Evolutionary conservation across 352 stramenopile species (phyloP), one percentile per base, ranked within the genome.

Genomic region (Phytopythium helicoides): DNA sequence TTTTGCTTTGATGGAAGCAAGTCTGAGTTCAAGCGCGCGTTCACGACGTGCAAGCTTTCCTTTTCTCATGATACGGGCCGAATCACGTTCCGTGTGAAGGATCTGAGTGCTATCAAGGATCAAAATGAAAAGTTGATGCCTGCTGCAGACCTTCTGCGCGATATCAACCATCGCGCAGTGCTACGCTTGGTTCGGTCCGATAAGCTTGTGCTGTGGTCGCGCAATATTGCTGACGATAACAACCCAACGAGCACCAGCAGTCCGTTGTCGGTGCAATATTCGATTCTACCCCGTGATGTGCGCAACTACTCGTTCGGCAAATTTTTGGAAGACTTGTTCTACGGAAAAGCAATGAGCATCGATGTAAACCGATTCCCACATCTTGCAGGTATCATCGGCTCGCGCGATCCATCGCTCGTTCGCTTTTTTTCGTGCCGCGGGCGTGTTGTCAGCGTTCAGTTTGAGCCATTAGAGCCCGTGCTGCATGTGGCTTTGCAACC

Each of bases 251-350:
- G 59, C 31, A 53, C 50, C 33, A 60, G 44, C 39, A 64, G 50
- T 22, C 21, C 39, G 31, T 48, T 90, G 12, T 81, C 75, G 15
- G 81, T 62, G 6, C 66, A 79, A 18, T 95, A 85, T 50, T 78
- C 69, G 9, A 60, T 68, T 1, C 67, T 92, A 31, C 75, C 83
- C 3, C 64, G 60, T 9, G 83, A 95, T 35, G 61, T 90, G 15
- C 87, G 81, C 71, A 90, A 92, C 47, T 94, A 91, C 50, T 94
- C 83, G 15, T 95, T 95, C 60, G 86, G 86, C 2, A 95, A 94
- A 56, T 92, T 92, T 51, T 47, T 95, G 7, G 86, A 95, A 61
- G 81, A 88, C 39, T 71, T 92, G 64, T 76, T 95, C 19, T 95
- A 95, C 58, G 77, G 82, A 47, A 89, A 90, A 50, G 70, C 81